Evolutionary conservation across 371 early-diverging fungal genomes (phyloP).

Genomic region (Neoconidiobolus thromboides): DNA sequence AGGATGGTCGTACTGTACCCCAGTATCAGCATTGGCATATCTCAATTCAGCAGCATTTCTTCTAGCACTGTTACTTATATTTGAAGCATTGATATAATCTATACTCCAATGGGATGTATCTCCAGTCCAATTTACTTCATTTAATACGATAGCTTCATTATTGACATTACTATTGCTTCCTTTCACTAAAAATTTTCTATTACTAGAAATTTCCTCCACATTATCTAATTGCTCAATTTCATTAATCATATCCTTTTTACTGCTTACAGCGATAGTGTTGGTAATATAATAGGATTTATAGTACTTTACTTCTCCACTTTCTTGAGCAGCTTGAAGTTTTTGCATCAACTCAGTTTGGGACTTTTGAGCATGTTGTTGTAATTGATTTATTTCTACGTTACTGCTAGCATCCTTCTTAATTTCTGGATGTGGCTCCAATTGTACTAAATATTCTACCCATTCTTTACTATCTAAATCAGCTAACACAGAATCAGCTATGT

Average conservation of each 20-base stretch:
- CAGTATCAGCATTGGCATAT: slow-evolving; percentile 23
- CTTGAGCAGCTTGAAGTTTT: neutral
- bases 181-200: neutral
- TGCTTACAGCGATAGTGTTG: neutral
- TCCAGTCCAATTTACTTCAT: neutral
- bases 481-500: neutral
- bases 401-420: neutral
- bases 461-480: neutral
- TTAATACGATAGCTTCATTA: neutral
- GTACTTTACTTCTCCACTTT: neutral
- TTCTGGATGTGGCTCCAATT: neutral
- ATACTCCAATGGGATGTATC: neutral
- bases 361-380: neutral
- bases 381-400: neutral
- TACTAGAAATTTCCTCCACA: slow-evolving; percentile 2
- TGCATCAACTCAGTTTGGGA: neutral
- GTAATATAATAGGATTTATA: neutral
- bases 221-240: neutral
- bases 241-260: neutral
- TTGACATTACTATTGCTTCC: neutral
- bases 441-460: neutral
- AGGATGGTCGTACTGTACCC: slow-evolving; percentile 43
- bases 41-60: neutral
- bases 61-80: neutral
- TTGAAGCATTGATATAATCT: slow-evolving; percentile 1